phyloP scores from a whole-genome alignment of 2,329 filamentous ascomycete species.

The Arthrobotrys musiformis region DNA sequence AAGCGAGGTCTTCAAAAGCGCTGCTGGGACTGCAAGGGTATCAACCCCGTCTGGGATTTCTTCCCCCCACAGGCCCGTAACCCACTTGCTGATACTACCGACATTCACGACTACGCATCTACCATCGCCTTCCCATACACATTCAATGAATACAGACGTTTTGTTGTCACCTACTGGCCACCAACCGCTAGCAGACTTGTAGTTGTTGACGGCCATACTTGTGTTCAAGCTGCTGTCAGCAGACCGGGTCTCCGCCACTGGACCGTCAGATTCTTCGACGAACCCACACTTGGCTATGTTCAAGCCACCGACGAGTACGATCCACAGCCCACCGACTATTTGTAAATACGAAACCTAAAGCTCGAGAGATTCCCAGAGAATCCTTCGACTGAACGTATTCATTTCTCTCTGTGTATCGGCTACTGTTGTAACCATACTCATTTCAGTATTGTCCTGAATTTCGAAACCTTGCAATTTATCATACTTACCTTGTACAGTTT shows the following conservation, averaged over 20 bases:
- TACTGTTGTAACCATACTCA: neutral
- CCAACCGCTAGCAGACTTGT: slow-evolving; percentile 8
- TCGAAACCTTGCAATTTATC: neutral
- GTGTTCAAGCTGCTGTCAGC: slow-evolving; percentile 35
- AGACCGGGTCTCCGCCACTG: slow-evolving; percentile 42
- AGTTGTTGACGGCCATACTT: slow-evolving; percentile 27
- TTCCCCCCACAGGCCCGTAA: slow-evolving; percentile 27
- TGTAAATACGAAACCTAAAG: neutral
- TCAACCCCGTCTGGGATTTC: slow-evolving; percentile 47
- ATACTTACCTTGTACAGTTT: neutral
- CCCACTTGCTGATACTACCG: slow-evolving; percentile 35
- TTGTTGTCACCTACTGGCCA: slow-evolving; percentile 31
- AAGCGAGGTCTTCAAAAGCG: slow-evolving; percentile 19
- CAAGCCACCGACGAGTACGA: slow-evolving; percentile 14
- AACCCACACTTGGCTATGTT: slow-evolving; percentile 12
- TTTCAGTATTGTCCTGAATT: neutral
- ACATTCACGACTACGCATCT: slow-evolving; percentile 22
- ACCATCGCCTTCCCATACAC: slow-evolving; percentile 17
- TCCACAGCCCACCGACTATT: neutral
- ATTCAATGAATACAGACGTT: slow-evolving; percentile 10
- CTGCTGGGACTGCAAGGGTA: slow-evolving; percentile 30
- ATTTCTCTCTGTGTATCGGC: neutral
- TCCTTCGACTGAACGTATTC: neutral
- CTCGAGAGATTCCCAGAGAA: neutral
- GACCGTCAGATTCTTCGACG: slow-evolving; percentile 36